Evolutionary conservation across 345 rosid genomes (phyloP), one percentile per base, ranked within the genome.

Genomic region (Eutrema yunnanense): DNA sequence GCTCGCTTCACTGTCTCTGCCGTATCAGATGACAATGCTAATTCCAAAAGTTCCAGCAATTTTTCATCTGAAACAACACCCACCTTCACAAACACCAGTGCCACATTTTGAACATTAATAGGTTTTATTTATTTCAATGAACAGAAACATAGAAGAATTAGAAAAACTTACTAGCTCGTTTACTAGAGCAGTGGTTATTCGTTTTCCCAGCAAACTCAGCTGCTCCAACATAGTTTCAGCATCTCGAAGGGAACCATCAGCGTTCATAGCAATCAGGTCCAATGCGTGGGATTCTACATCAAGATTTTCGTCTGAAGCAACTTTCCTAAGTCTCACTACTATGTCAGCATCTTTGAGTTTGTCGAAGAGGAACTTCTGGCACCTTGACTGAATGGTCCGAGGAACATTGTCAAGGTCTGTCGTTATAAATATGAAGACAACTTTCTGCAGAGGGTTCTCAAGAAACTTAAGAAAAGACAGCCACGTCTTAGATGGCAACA

Each of bases 201-300:
- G 85, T 82, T 92, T 90, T 62, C 99, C 99, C 27, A 95, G 82
- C 81, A 95, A 82, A 79, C 97, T 92, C 80, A 95, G 80, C 83
- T 95, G 99, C 78, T 95, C 99, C 72, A 95, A 78, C 96, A 95
- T 89, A 34, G 96, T 89, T 81, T 95, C 99, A 22, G 97, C 97
- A 81, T 95, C 99, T 62, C 96, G 96, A 69, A 95, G 96, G 27
- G 99, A 95, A 51, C 99, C 99, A 77, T 90, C 97, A 8, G 97
- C 96, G 70, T 87, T 95, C 73, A 86, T 67, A 79, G 99, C 93
- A 81, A 95, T 92, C 79, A 95, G 78, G 69, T 95, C 95, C 74
- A 95, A 71, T n/a, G 99, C 97, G 71, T 90, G 96, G 4, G 73
- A 74, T 63, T 95, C 99, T 48, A 89, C 96, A 67, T 95, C 92